Evolutionary conservation across 495 filamentous ascomycete species (phyloP).

Genomic region (Jackrogersella multiformis): DNA sequence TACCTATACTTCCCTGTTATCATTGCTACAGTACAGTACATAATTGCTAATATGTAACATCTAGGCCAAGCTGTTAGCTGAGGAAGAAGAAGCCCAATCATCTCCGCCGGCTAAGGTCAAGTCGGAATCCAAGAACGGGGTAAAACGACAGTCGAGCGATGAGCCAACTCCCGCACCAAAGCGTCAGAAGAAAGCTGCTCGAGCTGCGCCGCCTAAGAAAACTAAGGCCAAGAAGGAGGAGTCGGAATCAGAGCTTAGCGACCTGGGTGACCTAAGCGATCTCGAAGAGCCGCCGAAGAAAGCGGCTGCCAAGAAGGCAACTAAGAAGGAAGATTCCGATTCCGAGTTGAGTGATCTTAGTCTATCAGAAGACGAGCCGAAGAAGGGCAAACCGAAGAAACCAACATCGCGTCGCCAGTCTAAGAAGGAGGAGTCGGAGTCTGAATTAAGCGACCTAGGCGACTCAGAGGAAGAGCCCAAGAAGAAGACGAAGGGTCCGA

Average conservation of each 20-base stretch:
- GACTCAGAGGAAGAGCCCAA: slow-evolving; percentile 49
- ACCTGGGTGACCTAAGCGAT: slow-evolving; percentile 40
- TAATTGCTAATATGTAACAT: slow-evolving; percentile 19
- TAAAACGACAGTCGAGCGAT: slow-evolving; percentile 47
- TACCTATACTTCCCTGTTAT: slow-evolving; percentile 23
- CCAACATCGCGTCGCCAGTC: slow-evolving; percentile 24
- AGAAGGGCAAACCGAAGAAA: slow-evolving; percentile 29
- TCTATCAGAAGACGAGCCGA: slow-evolving; percentile 38
- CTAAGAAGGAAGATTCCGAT: slow-evolving; percentile 40
- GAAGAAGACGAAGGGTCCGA: slow-evolving; percentile 41
- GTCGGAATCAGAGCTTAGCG: slow-evolving; percentile 43
- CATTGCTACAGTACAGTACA: slow-evolving; percentile 35
- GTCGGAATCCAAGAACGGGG: slow-evolving; percentile 39
- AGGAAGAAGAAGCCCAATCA: slow-evolving; percentile 29
- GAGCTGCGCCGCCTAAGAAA: slow-evolving; percentile 26
- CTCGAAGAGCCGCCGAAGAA: slow-evolving; percentile 44
- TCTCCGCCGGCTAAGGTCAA: slow-evolving; percentile 27
- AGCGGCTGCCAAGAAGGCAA: slow-evolving; percentile 22
- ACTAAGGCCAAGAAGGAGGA: slow-evolving; percentile 45
- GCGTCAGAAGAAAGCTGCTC: slow-evolving; percentile 46
- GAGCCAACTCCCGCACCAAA: slow-evolving; percentile 41
- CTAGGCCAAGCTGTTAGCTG: slow-evolving; percentile 33
- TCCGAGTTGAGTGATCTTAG: slow-evolving; percentile 44
- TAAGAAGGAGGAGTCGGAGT: slow-evolving; percentile 48
- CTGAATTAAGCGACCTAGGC: slow-evolving; percentile 40